Evolutionary conservation across 2,329 filamentous ascomycete genomes (phyloP).

Genomic region (Setomelanomma holmii): DNA sequence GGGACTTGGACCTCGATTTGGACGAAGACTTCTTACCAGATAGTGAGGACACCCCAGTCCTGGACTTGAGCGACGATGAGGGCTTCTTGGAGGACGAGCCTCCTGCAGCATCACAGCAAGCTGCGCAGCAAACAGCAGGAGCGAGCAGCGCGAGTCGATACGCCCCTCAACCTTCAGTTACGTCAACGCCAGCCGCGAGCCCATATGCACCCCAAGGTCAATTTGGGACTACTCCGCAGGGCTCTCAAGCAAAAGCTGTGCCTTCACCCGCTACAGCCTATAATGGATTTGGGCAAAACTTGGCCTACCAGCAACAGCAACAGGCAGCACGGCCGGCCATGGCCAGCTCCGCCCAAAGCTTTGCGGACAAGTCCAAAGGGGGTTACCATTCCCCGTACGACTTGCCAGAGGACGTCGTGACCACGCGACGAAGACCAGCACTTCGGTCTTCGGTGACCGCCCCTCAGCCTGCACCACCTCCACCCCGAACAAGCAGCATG

Average conservation of each 20-base stretch:
- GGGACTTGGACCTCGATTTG: slow-evolving; percentile 84
- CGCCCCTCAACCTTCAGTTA: slow-evolving; percentile 38
- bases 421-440: slow-evolving; percentile 66
- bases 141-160: slow-evolving; percentile 40
- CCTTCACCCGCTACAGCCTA: slow-evolving; percentile 33
- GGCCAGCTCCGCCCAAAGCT: slow-evolving; percentile 71
- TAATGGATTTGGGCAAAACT: slow-evolving; percentile 39
- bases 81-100: slow-evolving; percentile 79
- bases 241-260: slow-evolving; percentile 22
- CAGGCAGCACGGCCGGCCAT: slow-evolving; percentile 57
- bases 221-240: slow-evolving; percentile 41
- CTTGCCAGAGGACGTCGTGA: slow-evolving; percentile 85
- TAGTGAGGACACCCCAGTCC: slow-evolving; percentile 54
- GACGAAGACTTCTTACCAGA: slow-evolving; percentile 75
- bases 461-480: slow-evolving; percentile 56
- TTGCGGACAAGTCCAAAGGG: slow-evolving; percentile 86
- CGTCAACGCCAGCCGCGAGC: slow-evolving; percentile 41
- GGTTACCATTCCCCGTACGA: slow-evolving; percentile 96
- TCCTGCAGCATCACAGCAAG: slow-evolving; percentile 46
- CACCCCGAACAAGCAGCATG: slow-evolving; percentile 70
- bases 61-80: slow-evolving; percentile 84
- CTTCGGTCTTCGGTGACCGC: slow-evolving; percentile 37
- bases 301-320: slow-evolving; percentile 33
- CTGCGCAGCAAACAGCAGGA: slow-evolving; percentile 22
- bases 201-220: slow-evolving; percentile 61